Base-by-base conservation (phyloP, 2,329 filamentous ascomycete species). In the Aureobasidium namibiae region DNA sequence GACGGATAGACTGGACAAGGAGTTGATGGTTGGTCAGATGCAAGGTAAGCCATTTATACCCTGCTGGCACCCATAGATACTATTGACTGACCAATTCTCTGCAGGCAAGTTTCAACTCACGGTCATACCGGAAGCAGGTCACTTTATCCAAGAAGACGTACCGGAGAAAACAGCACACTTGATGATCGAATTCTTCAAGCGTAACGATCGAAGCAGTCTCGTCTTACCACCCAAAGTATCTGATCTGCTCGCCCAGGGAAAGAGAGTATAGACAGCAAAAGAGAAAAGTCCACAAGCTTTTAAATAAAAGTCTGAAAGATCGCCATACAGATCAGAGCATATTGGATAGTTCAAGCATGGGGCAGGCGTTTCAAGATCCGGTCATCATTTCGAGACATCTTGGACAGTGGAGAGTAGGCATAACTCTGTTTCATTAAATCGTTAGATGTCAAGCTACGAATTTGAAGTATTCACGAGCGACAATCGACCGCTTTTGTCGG, bases 1-100 rank as follows among this genome's bases (percentile, higher is more conserved):
- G 18, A 96, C 92, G 11, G 92, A 96, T 74, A 80, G 92, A 50
- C 73, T 96, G 60, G 92, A 96, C 70, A 95, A 89, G 64, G 92
- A 95, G 69, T 75, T 96, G 68, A 96, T 90, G 72, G 96, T 96
- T 71, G 92, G 92, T 16, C 92, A 96, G 74, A 96, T 96, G 92
- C 92, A 96, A 78, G 92, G 90, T 88, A 76, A 66, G 73, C n/a
- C 3, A 26, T 68, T 58, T 60, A 16, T 7, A 9, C 23, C 10
- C 26, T n/a, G n/a, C n/a, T n/a, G n/a, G n/a, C n/a, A n/a, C n/a
- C n/a, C n/a, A n/a, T n/a, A n/a, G n/a, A n/a, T n/a, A n/a, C n/a
- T n/a, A n/a, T n/a, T n/a, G n/a, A n/a, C n/a, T n/a, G n/a, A n/a
- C n/a, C n/a, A n/a, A n/a, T n/a, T n/a, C n/a, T n/a, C 29, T 29